Percentiles rank a stretch among this genome's conserved stretches.
These are phyloP conservation scores for Curvularia eragrostidis DNA, from an alignment of 2,329 filamentous ascomycete genomes.

Conservation along the genomic window DNA sequence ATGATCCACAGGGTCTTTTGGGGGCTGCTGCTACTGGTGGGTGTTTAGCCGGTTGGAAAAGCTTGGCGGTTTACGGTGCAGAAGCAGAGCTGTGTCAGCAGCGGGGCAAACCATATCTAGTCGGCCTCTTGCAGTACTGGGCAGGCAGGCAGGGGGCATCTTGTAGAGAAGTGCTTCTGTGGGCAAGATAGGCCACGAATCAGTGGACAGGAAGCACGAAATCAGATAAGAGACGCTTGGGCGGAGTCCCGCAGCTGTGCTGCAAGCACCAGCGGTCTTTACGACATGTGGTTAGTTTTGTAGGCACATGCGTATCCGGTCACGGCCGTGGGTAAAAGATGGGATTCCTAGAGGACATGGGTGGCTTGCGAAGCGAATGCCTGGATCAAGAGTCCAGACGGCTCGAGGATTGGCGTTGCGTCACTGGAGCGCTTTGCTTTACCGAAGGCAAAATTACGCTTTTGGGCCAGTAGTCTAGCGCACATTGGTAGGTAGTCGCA, in stretches of 20 bases:
- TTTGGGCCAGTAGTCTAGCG: constrained; percentile 11
- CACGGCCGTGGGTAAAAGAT: constrained; percentile 5
- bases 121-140: constrained; percentile 16
- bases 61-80: constrained; percentile 20
- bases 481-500: constrained; percentile 2
- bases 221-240: constrained; percentile 16
- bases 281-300: constrained; percentile 13
- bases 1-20: constrained; percentile 2
- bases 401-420: background rate
- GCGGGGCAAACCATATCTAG: constrained; percentile 20
- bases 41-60: constrained; percentile 17
- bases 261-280: constrained; percentile 18
- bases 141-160: background rate
- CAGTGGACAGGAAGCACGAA: constrained; percentile 2
- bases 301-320: constrained; percentile 10
- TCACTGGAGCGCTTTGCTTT: constrained; percentile 2
- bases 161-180: constrained; percentile 3
- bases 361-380: background rate
- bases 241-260: constrained; percentile 24
- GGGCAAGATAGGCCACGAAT: constrained; percentile 7
- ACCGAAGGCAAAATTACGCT: constrained; percentile 9
- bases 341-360: constrained; percentile 3
- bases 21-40: constrained; percentile 2
- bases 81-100: constrained; percentile 28
- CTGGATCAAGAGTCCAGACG: constrained; percentile 2